These are phyloP conservation scores for Chrysanthemum lavandulifolium DNA, from an alignment of 129 eudicot species.

Conservation along the genomic window DNA sequence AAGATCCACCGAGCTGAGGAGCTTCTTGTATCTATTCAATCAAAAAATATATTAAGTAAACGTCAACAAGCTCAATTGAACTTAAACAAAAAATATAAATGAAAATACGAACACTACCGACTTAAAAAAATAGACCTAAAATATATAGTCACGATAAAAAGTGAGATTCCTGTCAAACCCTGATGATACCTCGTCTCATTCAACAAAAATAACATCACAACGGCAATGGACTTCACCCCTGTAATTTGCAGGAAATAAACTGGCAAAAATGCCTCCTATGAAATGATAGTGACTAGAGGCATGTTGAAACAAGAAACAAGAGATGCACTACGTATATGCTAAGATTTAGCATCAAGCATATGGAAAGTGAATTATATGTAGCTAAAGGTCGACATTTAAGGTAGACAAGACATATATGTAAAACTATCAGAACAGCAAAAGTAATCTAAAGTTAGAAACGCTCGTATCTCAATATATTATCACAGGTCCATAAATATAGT, in stretches of 20 bases:
- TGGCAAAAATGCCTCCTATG: slow-evolving; percentile 39
- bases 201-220: slow-evolving; percentile 52
- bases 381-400: background rate
- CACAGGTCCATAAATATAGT: slow-evolving; percentile 21
- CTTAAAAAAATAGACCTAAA: slow-evolving; percentile 5
- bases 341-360: slow-evolving; percentile 21
- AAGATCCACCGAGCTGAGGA: slow-evolving; percentile 80
- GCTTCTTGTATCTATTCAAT: slow-evolving; percentile 85
- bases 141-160: slow-evolving; percentile 21
- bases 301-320: slow-evolving; percentile 6
- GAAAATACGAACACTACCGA: slow-evolving; percentile 20
- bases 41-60: slow-evolving; percentile 36
- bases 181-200: slow-evolving; percentile 74
- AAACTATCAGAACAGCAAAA: slow-evolving; percentile 18
- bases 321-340: slow-evolving; percentile 22
- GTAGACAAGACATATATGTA: slow-evolving; percentile 18
- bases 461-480: slow-evolving; percentile 22
- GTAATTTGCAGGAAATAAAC: slow-evolving; percentile 50
- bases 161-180: slow-evolving; percentile 45
- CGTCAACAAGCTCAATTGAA: slow-evolving; percentile 31
- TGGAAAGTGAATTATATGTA: slow-evolving; percentile 12
- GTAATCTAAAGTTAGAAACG: slow-evolving; percentile 19
- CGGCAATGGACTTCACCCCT: slow-evolving; percentile 53
- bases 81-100: slow-evolving; percentile 6
- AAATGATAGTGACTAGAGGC: slow-evolving; percentile 40